Conservation (phyloP, 164 flowering plant species). For the Paratinospora sagittata region DNA sequence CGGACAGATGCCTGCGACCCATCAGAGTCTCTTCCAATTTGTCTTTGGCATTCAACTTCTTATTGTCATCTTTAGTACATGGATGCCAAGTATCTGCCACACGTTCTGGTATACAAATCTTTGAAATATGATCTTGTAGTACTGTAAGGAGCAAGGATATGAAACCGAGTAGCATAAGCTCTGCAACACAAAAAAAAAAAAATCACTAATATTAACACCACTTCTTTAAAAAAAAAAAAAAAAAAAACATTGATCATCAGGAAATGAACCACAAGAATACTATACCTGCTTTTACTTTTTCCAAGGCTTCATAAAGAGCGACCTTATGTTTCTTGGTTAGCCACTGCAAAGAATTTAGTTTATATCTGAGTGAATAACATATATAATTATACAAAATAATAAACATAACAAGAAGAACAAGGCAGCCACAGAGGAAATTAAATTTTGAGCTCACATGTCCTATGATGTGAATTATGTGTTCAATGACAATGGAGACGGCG, state of each 20-base stretch:
- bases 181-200: not conserved
- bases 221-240: no score
- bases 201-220: no score
- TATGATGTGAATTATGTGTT: not conserved
- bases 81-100: not conserved
- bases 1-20: not conserved
- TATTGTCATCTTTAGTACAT: not conserved
- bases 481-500: not conserved
- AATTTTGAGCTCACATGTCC: not conserved
- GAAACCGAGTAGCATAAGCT: conserved; percentile 1
- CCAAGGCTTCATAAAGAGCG: not conserved
- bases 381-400: no score
- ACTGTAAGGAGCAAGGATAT: not conserved
- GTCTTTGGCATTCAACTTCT: not conserved
- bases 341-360: not conserved
- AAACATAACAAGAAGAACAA: no score
- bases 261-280: not conserved
- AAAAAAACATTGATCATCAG: not conserved
- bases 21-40: not conserved
- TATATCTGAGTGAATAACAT: no score
- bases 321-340: not conserved
- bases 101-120: not conserved
- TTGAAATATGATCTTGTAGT: not conserved
- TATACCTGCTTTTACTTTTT: not conserved
- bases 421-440: not conserved